phyloP scores from a whole-genome alignment of 2,329 filamentous ascomycete species.

The Beauveria rudraprayagi region DNA sequence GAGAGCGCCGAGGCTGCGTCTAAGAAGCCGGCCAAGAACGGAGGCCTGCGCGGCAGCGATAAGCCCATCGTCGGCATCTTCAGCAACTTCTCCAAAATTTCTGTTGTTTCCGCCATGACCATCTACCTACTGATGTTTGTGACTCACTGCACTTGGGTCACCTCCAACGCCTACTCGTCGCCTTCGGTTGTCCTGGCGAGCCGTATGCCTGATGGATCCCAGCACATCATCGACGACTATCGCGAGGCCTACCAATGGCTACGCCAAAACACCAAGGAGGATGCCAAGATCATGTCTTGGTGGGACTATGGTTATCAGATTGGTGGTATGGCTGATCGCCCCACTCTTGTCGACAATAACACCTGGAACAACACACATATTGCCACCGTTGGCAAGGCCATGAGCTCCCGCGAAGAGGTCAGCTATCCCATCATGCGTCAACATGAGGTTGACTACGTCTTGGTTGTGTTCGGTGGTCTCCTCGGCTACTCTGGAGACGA shows the following conservation, averaged over 20 bases:
- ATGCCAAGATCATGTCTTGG: constrained; percentile 99
- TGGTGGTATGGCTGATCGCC: constrained; percentile 96
- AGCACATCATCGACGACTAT: constrained; percentile 99
- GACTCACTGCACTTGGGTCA: constrained; percentile 97
- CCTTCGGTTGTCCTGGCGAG: constrained; percentile 95
- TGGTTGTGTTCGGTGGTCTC: constrained; percentile 92
- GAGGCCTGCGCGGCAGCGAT: constrained; percentile 60
- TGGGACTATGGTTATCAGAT: constrained; percentile 99
- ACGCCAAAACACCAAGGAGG: constrained; percentile 87
- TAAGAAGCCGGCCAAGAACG: constrained; percentile 46
- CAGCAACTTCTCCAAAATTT: constrained; percentile 65
- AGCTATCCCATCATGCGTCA: constrained; percentile 98
- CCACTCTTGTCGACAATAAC: constrained; percentile 97
- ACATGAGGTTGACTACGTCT: constrained; percentile 97
- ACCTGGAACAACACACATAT: constrained; percentile 99
- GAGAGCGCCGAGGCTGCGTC: constrained; percentile 43
- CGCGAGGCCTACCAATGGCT: constrained; percentile 99
- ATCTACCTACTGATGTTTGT: constrained; percentile 89
- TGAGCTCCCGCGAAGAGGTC: constrained; percentile 95
- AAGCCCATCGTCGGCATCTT: constrained; percentile 78
- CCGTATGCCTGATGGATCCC: constrained; percentile 83
- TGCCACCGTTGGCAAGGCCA: constrained; percentile 96
- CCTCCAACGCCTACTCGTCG: constrained; percentile 96
- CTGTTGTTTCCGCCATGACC: constrained; percentile 65
- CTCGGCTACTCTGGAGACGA: constrained; percentile 97